A percentile compares a stretch with the other conserved stretches of the same genome.
phyloP scores from a whole-genome alignment of 2,329 filamentous ascomycete genomes.

The Talaromyces sp. region DNA sequence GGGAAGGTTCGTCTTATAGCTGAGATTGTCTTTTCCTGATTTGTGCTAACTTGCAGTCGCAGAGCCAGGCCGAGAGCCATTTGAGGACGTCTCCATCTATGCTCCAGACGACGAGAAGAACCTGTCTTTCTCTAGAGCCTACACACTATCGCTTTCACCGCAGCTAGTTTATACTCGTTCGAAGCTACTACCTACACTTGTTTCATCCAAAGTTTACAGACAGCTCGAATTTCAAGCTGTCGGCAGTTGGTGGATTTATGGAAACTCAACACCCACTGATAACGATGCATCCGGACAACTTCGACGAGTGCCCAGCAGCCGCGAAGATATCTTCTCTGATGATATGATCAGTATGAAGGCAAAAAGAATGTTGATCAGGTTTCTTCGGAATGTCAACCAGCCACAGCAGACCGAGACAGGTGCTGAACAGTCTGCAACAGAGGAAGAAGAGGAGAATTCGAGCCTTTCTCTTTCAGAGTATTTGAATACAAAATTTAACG shows the following conservation, averaged over 20 bases:
- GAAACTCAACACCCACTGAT: constrained; percentile 18
- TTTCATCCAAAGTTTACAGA: constrained; percentile 82
- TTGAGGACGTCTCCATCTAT: constrained; percentile 36
- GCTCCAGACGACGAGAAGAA: constrained; percentile 20
- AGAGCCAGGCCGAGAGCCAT: constrained; percentile 33
- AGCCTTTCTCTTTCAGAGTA: constrained; percentile 46
- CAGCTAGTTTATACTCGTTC: constrained; percentile 83
- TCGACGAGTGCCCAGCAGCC: constrained; percentile 73
- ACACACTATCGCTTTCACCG: constrained; percentile 77
- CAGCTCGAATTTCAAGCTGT: constrained; percentile 93
- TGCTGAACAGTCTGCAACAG: constrained; percentile 19
- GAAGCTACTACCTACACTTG: constrained; percentile 67
- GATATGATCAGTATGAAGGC: constrained; percentile 68
- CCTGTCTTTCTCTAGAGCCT: constrained; percentile 59
- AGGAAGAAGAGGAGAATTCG: constrained; percentile 51
- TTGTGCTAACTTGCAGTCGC: constrained; percentile 6
- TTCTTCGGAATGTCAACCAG: constrained; percentile 76
- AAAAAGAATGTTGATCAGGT: constrained; percentile 87
- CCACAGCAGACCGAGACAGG: constrained; percentile 55
- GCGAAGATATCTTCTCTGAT: constrained; percentile 86
- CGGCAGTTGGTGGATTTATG: constrained; percentile 81
- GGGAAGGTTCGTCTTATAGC: constrained; percentile 30
- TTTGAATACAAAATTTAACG: constrained; percentile 53
- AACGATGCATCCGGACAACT: constrained; percentile 41
- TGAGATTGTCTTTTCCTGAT: not conserved